A percentile compares a stretch with the other conserved stretches of the same genome.
phyloP scores from a whole-genome alignment of 2,329 filamentous ascomycete genomes.

The Ceratocystis albifundus region DNA sequence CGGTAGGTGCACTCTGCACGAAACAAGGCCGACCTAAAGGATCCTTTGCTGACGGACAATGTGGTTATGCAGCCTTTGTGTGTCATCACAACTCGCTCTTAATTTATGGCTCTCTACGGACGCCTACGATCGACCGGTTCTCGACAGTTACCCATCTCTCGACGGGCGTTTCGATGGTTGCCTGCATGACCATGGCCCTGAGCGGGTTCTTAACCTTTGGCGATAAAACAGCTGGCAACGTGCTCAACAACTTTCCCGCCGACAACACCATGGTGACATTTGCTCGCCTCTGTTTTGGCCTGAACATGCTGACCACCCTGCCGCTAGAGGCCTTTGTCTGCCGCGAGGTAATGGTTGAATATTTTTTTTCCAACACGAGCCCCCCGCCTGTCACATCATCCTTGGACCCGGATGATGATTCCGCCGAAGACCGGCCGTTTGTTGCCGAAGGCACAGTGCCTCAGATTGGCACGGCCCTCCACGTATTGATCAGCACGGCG shows the following conservation, averaged over 20 bases:
- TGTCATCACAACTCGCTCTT: constrained; percentile 91
- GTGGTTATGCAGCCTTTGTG: constrained; percentile 43
- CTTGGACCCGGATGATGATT: constrained; percentile 12
- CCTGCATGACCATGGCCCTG: constrained; percentile 78
- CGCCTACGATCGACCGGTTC: constrained; percentile 92
- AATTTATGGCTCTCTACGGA: constrained; percentile 91
- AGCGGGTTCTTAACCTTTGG: constrained; percentile 89
- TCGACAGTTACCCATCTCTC: constrained; percentile 86
- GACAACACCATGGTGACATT: constrained; percentile 91
- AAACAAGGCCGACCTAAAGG: no score
- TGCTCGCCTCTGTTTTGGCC: constrained; percentile 84
- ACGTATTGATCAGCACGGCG: constrained; percentile 73
- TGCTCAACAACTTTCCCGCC: constrained; percentile 91
- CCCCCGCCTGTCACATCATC: constrained; percentile 12
- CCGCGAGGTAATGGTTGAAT: constrained; percentile 88
- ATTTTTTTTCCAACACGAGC: constrained; percentile 44
- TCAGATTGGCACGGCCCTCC: constrained; percentile 50
- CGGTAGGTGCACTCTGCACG: constrained; percentile 42
- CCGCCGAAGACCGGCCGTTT: constrained; percentile 19
- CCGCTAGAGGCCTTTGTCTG: constrained; percentile 97
- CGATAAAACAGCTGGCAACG: constrained; percentile 82
- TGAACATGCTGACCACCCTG: constrained; percentile 97
- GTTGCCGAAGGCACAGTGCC: constrained; percentile 22
- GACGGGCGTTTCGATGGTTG: constrained; percentile 78
- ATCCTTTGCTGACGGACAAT: not conserved